Evolutionary conservation across 345 rosid genomes (phyloP).

Genomic region (Gossypium anomalum): DNA sequence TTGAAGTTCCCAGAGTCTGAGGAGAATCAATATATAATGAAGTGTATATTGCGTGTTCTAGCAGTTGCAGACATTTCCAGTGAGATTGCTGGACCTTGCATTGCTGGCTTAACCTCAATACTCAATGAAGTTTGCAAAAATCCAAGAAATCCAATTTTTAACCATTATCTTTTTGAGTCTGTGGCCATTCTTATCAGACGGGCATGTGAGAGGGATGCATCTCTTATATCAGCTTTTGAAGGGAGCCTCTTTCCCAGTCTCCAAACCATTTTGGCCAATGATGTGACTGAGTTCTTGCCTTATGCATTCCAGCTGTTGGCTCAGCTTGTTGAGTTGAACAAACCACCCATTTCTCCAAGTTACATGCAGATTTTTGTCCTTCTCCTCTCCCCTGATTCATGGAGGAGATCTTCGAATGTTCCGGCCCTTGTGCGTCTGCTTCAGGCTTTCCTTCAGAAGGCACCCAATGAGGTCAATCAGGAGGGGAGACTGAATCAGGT

Average conservation of each 20-base stretch:
- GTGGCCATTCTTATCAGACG: conserved; percentile 91
- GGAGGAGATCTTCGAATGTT: conserved; percentile 88
- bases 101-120: conserved; percentile 61
- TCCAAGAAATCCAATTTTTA: conserved; percentile 89
- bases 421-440: conserved; percentile 99
- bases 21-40: conserved; percentile 96
- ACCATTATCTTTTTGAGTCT: conserved; percentile 93
- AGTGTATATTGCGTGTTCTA: conserved; percentile 92
- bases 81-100: conserved; percentile 82
- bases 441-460: conserved; percentile 95
- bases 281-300: conserved; percentile 90
- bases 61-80: conserved; percentile 72
- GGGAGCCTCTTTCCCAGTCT: conserved; percentile 77
- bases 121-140: conserved; percentile 84
- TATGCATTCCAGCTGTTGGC: conserved; percentile 97
- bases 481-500: conserved; percentile 75
- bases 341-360: conserved; percentile 70
- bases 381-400: conserved; percentile 77
- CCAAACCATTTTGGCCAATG: conserved; percentile 65
- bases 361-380: conserved; percentile 83
- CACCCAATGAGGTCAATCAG: conserved; percentile 68
- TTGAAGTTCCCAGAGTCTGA: conserved; percentile 81
- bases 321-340: conserved; percentile 84
- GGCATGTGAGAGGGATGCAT: conserved; percentile 72
- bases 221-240: conserved; percentile 75